phyloP scores from a whole-genome alignment of 805 yeast species.

The Torulaspora gathmanii region DNA sequence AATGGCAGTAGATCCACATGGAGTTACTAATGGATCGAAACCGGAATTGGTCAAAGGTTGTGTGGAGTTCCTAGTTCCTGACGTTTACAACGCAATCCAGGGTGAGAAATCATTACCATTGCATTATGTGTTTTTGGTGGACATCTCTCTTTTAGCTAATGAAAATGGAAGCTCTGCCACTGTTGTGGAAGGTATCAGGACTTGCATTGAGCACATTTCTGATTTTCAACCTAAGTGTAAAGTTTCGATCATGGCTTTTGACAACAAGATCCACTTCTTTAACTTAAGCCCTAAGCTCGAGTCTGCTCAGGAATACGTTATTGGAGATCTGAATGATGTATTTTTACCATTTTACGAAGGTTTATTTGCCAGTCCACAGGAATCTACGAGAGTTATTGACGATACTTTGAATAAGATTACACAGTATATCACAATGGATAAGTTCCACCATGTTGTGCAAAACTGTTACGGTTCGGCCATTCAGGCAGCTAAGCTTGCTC shows the following conservation, averaged over 20 bases:
- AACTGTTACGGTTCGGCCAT: conserved; percentile 79
- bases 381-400: conserved; percentile 58
- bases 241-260: conserved; percentile 72
- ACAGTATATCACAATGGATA: conserved; percentile 36
- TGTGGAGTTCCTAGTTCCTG: conserved; percentile 78
- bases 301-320: conserved; percentile 53
- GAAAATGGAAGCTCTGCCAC: conserved; percentile 52
- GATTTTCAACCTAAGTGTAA: conserved; percentile 41
- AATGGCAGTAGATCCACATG: conserved; percentile 53
- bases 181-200: conserved; percentile 64
- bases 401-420: conserved; percentile 52
- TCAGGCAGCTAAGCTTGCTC: conserved; percentile 57
- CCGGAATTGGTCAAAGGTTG: conserved; percentile 82
- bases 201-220: conserved; percentile 40
- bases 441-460: conserved; percentile 38
- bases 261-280: conserved; percentile 66
- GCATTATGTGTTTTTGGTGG: conserved; percentile 70
- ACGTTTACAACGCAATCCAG: conserved; percentile 54
- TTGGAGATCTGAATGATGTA: conserved; percentile 53
- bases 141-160: conserved; percentile 56
- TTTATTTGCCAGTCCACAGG: conserved; percentile 72
- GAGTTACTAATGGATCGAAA: conserved; percentile 52
- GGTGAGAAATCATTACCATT: conserved; percentile 44
- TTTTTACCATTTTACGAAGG: conserved; percentile 79
- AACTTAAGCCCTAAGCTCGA: conserved; percentile 56